Conservation (phyloP, 805 yeast genomes). For the Saturnispora bothae region DNA sequence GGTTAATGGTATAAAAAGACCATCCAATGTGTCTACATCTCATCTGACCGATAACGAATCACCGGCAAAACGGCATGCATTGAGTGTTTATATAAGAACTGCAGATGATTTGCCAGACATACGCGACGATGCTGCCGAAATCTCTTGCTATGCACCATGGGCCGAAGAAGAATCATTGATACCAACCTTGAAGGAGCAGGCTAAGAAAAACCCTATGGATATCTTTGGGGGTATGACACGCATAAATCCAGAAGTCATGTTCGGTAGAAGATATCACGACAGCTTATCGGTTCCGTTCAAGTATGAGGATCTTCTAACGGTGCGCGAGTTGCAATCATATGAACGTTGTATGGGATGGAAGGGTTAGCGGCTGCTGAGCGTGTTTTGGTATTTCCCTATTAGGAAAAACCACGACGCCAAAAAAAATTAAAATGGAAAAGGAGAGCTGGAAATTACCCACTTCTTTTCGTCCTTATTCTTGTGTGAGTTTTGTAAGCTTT, state of each 20-base stretch:
- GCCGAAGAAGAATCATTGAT: constrained; percentile 14
- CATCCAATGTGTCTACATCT: no score
- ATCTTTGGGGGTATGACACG: constrained; percentile 20
- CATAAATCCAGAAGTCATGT: constrained; percentile 19
- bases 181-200: constrained; percentile 15
- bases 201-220: constrained; percentile 16
- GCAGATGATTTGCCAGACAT: constrained; percentile 21
- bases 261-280: constrained; percentile 16
- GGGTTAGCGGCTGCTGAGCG: constrained; percentile 4
- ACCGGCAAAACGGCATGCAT: no score
- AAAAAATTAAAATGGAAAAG: constrained; percentile 11
- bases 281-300: constrained; percentile 21
- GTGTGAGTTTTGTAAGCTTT: not conserved
- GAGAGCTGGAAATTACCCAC: not conserved
- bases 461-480: not conserved
- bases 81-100: no score
- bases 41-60: no score
- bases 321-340: constrained; percentile 20
- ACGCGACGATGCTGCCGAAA: constrained; percentile 13
- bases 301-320: constrained; percentile 16
- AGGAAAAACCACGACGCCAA: constrained; percentile 14
- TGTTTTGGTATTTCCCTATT: constrained; percentile 19
- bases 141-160: constrained; percentile 19
- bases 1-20: no score
- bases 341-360: constrained; percentile 22